Evolutionary conservation across 129 eudicot genomes (phyloP).

Genomic region (Pittosporum tobira): DNA sequence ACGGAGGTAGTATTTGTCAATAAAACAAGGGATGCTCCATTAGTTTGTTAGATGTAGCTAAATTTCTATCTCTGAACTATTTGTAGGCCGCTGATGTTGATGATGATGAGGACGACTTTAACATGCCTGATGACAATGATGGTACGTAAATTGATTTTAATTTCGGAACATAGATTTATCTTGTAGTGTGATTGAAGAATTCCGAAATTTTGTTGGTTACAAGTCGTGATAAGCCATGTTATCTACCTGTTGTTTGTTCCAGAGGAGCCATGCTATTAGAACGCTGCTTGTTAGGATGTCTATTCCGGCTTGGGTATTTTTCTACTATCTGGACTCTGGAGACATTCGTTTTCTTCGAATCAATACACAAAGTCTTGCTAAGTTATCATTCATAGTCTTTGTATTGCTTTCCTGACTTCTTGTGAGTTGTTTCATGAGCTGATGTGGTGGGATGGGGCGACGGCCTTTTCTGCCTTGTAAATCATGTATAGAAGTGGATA

Average conservation of each 20-base stretch:
- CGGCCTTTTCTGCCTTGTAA: too few relatives aligned
- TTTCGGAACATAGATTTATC: not conserved
- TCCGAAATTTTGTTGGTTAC: not conserved
- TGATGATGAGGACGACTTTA: constrained; percentile 84
- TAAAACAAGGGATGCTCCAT: not conserved
- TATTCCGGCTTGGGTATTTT: constrained; percentile 16
- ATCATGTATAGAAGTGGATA: too few relatives aligned
- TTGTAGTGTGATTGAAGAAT: not conserved
- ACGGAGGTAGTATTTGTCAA: too few relatives aligned
- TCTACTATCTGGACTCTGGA: constrained; percentile 24
- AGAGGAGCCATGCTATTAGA: not conserved
- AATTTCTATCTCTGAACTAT: constrained; percentile 3
- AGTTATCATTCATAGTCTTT: too few relatives aligned
- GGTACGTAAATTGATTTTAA: constrained; percentile 24
- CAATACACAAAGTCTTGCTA: too few relatives aligned
- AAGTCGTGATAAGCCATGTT: too few relatives aligned
- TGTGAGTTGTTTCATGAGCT: too few relatives aligned
- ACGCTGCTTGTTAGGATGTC: not conserved
- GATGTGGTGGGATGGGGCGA: too few relatives aligned
- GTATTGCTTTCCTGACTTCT: too few relatives aligned
- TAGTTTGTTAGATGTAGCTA: not conserved
- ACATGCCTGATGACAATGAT: constrained; percentile 40
- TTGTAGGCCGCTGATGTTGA: constrained; percentile 47
- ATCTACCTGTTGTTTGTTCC: too few relatives aligned
- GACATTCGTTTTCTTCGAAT: constrained; percentile 13